These are phyloP conservation scores for Chenopodium berlandieri DNA, from an alignment of 148 eudicot genomes.

Conservation along the genomic window DNA sequence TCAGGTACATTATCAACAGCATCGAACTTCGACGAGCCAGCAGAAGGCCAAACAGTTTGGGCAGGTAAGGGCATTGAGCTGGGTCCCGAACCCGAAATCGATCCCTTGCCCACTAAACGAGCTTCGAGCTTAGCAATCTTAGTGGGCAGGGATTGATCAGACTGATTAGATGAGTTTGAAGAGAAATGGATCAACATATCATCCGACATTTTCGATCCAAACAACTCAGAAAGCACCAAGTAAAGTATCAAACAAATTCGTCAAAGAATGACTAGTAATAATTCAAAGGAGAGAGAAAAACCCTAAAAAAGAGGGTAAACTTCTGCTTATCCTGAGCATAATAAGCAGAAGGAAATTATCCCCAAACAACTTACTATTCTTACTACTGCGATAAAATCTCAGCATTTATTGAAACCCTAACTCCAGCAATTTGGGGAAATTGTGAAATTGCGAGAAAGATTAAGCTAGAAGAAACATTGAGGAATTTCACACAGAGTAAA, in stretches of 20 bases:
- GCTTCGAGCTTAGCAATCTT: slow-evolving; percentile 96
- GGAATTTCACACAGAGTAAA: not conserved
- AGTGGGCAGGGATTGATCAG: slow-evolving; percentile 73
- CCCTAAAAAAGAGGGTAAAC: slow-evolving; percentile 16
- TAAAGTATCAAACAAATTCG: not conserved
- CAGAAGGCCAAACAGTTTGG: slow-evolving; percentile 41
- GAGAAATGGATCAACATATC: slow-evolving; percentile 78
- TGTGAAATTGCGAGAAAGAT: not conserved
- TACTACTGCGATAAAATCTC: not conserved
- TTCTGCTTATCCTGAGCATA: slow-evolving; percentile 9
- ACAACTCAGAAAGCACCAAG: not conserved
- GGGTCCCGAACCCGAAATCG: slow-evolving; percentile 22
- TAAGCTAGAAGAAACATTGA: slow-evolving; percentile 3
- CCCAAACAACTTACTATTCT: not conserved
- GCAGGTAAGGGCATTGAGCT: slow-evolving; percentile 40
- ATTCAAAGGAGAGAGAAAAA: slow-evolving; percentile 1
- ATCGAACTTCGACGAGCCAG: slow-evolving; percentile 31
- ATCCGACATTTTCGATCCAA: slow-evolving; percentile 62
- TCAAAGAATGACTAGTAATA: not conserved
- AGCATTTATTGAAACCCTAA: slow-evolving; percentile 24
- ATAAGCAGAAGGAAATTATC: slow-evolving; percentile 9
- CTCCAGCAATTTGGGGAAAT: not conserved
- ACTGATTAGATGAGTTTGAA: slow-evolving; percentile 89
- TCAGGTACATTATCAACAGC: slow-evolving; percentile 37
- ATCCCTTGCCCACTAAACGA: slow-evolving; percentile 79